Evolutionary conservation across 2,329 filamentous ascomycete genomes (phyloP).

Genomic region (Exophiala lecanii-corni): DNA sequence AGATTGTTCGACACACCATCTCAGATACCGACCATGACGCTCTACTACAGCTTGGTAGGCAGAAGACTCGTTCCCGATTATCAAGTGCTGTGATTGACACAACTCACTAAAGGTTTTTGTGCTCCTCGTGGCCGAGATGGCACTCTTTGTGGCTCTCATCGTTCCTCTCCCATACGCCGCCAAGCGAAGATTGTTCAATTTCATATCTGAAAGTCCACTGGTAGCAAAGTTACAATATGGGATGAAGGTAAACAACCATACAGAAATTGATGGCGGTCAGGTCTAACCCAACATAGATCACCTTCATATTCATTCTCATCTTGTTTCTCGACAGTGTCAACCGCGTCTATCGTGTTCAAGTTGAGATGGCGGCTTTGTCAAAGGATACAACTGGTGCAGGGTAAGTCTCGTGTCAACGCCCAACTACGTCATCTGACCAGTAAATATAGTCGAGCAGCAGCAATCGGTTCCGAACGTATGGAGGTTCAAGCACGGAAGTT

Average conservation of each 20-base stretch:
- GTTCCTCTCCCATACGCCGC: constrained; percentile 82
- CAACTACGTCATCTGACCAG: not conserved
- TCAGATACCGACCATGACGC: constrained; percentile 54
- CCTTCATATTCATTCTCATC: constrained; percentile 97
- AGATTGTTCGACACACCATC: too few species aligned
- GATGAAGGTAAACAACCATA: constrained; percentile 76
- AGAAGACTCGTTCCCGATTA: constrained; percentile 25
- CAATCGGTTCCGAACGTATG: constrained; percentile 89
- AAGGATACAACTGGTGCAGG: constrained; percentile 54
- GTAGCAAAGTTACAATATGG: constrained; percentile 95
- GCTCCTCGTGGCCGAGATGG: constrained; percentile 48
- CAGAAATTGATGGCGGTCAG: too few species aligned
- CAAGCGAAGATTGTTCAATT: constrained; percentile 85
- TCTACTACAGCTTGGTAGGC: constrained; percentile 54
- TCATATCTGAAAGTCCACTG: constrained; percentile 82
- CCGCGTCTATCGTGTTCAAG: constrained; percentile 92
- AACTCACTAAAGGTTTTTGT: constrained; percentile 44
- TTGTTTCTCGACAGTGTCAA: constrained; percentile 96
- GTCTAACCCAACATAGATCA: too few species aligned
- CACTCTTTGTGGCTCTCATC: constrained; percentile 47
- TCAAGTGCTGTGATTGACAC: constrained; percentile 28
- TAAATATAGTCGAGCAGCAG: constrained; percentile 51
- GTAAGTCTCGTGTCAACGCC: constrained; percentile 39
- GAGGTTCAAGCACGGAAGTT: constrained; percentile 99
- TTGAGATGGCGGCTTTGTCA: constrained; percentile 71